Conservation (phyloP, 306 rosid genomes). For the Amphicarpaea edgeworthii region DNA sequence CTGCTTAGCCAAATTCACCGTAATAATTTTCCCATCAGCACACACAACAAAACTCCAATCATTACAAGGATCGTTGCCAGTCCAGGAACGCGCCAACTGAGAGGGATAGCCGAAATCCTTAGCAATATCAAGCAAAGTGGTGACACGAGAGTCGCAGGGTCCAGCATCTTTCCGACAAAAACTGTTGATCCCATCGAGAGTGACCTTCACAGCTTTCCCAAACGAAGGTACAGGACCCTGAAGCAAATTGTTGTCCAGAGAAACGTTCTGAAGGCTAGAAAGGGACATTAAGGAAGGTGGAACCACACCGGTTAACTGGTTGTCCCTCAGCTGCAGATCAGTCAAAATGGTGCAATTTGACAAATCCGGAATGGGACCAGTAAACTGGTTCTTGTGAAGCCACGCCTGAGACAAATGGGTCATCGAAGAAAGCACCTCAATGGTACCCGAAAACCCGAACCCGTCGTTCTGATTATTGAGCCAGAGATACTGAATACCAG, state of each 20-base stretch:
- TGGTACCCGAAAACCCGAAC: constrained; percentile 62
- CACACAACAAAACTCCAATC: constrained; percentile 61
- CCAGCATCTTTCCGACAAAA: constrained; percentile 55
- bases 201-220: constrained; percentile 41
- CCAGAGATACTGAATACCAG: constrained; percentile 67
- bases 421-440: constrained; percentile 64
- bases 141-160: constrained; percentile 65
- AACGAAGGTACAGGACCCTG: constrained; percentile 74
- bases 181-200: constrained; percentile 56
- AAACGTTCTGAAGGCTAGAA: constrained; percentile 55
- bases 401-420: constrained; percentile 64
- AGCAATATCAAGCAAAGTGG: constrained; percentile 58
- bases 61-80: constrained; percentile 54
- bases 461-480: constrained; percentile 72
- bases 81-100: constrained; percentile 58
- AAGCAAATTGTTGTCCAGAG: constrained; percentile 65
- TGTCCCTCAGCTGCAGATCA: constrained; percentile 81
- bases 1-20: constrained; percentile 54
- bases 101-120: constrained; percentile 61
- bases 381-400: constrained; percentile 76
- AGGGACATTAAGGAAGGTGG: constrained; percentile 56
- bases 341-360: constrained; percentile 54
- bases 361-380: constrained; percentile 70
- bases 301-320: constrained; percentile 67
- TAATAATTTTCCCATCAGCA: constrained; percentile 48